Base-by-base conservation (phyloP, 179 eudicot species). In the Beta corolliflora region DNA sequence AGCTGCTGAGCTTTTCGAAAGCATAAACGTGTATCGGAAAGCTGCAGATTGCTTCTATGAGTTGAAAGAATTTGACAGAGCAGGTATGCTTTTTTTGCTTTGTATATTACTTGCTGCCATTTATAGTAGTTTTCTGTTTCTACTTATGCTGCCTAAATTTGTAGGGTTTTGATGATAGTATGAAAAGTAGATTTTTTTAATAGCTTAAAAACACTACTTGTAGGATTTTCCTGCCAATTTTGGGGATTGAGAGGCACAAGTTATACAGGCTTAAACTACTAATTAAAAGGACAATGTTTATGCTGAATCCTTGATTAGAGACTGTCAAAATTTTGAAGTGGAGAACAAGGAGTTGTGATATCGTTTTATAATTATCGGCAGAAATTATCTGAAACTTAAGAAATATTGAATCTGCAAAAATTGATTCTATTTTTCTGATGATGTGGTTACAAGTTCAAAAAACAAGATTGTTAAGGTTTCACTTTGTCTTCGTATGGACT, bases 1-100 rank as follows among this genome's bases (percentile, higher is more conserved):
- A 76, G 97, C 97, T 77, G 93, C 88, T n/a, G 91, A 86, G 66
- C 87, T 93, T 69, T 93, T 86, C 87, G 88, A 88, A 50, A 88
- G 91, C 79, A 88, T 93, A 64, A 90, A 89, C 70, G 77, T 80
- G 52, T 74, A 67, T 78, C 84, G 82, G 67, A 79, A 83, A 79
- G 95, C 95, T 29, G 97, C 97, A 7, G 82, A 85, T 55, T 92
- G 97, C 81, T 92, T 86, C 65, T 86, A 66, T 76, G 92, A 89
- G 52, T 64, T 88, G 77, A 87, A 85, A 66, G 93, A 93, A 36
- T 91, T 84, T 63, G 83, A 80, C 83, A 86, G 80, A 87, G 97
- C 97, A 31, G 97, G 97, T 91, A 59, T 10, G 59, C 14, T n/a
- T 58, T 10, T 63, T 23, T 46, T 11, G 61, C 52, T 61, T 70